phyloP scores from a whole-genome alignment of 371 early-diverging fungal species.

The Chytridiales sp. region DNA sequence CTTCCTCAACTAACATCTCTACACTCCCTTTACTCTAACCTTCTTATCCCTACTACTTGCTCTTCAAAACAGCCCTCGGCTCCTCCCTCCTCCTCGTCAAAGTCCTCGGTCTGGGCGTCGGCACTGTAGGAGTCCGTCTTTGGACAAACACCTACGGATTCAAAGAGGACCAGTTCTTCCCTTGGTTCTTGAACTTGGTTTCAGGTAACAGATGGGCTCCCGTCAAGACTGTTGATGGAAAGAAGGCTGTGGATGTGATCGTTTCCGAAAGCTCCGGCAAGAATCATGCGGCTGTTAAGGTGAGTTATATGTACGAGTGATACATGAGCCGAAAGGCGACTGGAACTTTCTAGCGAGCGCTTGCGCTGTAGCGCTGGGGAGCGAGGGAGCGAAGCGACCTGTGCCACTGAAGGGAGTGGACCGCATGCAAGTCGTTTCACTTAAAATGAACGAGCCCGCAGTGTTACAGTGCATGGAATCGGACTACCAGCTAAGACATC shows the following conservation, averaged over 20 bases:
- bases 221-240: conserved; percentile 8
- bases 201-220: conserved; percentile 13
- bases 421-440: too few relatives aligned
- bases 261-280: not conserved
- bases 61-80: not conserved
- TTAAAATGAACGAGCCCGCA: too few relatives aligned
- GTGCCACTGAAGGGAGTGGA: too few relatives aligned
- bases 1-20: not conserved
- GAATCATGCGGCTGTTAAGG: conserved; percentile 7
- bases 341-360: too few relatives aligned
- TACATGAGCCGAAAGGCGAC: too few relatives aligned
- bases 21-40: not conserved
- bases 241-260: conserved; percentile 6
- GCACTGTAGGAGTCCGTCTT: not conserved
- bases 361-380: too few relatives aligned
- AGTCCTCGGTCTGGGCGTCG: conserved; percentile 1
- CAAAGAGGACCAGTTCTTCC: conserved; percentile 5
- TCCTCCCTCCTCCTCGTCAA: conserved; percentile 11
- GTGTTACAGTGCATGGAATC: too few relatives aligned
- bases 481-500: too few relatives aligned
- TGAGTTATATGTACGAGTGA: not conserved
- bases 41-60: not conserved
- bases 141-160: conserved; percentile 9
- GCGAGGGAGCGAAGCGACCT: too few relatives aligned
- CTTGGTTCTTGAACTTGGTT: conserved; percentile 4